A percentile compares a stretch with the other conserved stretches of the same genome.
phyloP scores from a whole-genome alignment of 495 filamentous ascomycete genomes.

The Lasiosphaeria miniovina region DNA sequence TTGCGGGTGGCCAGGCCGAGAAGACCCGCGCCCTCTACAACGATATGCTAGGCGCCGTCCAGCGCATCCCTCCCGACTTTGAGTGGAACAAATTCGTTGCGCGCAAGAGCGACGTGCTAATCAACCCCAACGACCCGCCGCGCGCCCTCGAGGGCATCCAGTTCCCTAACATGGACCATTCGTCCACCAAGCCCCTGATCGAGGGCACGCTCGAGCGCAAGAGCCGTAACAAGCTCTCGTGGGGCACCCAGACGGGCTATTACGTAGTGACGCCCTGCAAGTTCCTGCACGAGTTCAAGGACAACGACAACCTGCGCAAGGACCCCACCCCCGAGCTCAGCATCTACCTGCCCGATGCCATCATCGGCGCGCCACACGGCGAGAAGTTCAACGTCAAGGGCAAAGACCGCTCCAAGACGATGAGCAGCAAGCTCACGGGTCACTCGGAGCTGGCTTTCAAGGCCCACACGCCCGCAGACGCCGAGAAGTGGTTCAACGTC shows the following conservation, averaged over 20 bases:
- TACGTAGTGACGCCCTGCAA: slow-evolving; percentile 84
- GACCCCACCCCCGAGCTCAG: slow-evolving; percentile 84
- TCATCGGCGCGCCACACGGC: slow-evolving; percentile 68
- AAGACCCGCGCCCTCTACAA: slow-evolving; percentile 72
- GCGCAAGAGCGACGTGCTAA: slow-evolving; percentile 66
- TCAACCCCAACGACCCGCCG: slow-evolving; percentile 71
- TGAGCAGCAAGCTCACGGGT: slow-evolving; percentile 52
- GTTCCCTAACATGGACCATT: slow-evolving; percentile 88
- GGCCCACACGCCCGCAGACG: slow-evolving; percentile 70
- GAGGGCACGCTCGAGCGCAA: slow-evolving; percentile 87
- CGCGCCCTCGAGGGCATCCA: slow-evolving; percentile 66
- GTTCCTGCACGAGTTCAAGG: slow-evolving; percentile 95
- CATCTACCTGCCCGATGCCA: slow-evolving; percentile 89
- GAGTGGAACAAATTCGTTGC: slow-evolving; percentile 84
- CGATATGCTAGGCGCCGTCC: slow-evolving; percentile 74
- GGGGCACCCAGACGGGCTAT: slow-evolving; percentile 76
- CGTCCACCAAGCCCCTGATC: slow-evolving; percentile 74
- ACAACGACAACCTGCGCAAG: slow-evolving; percentile 75
- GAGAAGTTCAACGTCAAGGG: slow-evolving; percentile 92
- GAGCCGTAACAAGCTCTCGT: slow-evolving; percentile 66
- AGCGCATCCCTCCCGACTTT: slow-evolving; percentile 82
- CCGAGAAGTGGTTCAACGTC: slow-evolving; percentile 77
- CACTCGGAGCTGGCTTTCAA: slow-evolving; percentile 53
- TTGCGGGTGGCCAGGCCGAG: slow-evolving; percentile 76
- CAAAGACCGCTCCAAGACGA: slow-evolving; percentile 64